Evolutionary conservation across 768 basidiomycete genomes (phyloP).

Genomic region (Kwoniella heveanensis): DNA sequence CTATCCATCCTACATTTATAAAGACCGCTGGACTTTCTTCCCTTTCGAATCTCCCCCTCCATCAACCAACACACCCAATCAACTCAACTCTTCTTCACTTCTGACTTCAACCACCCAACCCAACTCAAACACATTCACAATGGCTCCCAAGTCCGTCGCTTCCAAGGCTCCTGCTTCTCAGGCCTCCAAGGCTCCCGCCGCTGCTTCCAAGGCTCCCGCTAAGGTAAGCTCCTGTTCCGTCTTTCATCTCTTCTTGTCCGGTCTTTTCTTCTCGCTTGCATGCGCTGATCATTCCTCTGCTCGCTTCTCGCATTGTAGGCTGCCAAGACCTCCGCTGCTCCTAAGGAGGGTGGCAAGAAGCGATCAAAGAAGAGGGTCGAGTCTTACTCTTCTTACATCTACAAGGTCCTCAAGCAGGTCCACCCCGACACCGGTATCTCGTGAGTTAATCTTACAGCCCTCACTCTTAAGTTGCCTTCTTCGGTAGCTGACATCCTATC

Average conservation of each 20-base stretch:
- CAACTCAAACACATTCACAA: slow-evolving; percentile 21
- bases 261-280: slow-evolving; percentile 6
- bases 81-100: slow-evolving; percentile 22
- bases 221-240: slow-evolving; percentile 32
- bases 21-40: slow-evolving; percentile 7
- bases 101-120: slow-evolving; percentile 20
- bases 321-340: slow-evolving; percentile 71
- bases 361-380: slow-evolving; percentile 90
- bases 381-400: slow-evolving; percentile 90
- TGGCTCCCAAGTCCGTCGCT: slow-evolving; percentile 57
- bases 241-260: slow-evolving; percentile 1
- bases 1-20: slow-evolving; percentile 20
- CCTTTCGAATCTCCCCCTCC: slow-evolving; percentile 11
- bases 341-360: slow-evolving; percentile 73
- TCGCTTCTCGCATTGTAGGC: slow-evolving; percentile 60
- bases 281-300: slow-evolving; percentile 17
- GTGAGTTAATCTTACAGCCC: slow-evolving; percentile 73
- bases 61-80: slow-evolving; percentile 18
- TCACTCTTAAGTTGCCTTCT: too few species aligned
- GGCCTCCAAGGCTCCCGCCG: slow-evolving; percentile 72
- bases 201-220: slow-evolving; percentile 68
- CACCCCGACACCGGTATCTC: slow-evolving; percentile 99
- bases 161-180: slow-evolving; percentile 64
- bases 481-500: neutral
- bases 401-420: slow-evolving; percentile 88